Evolutionary conservation across 176 grass and related monocot genomes (phyloP).

Genomic region (Rhynchospora tenuis): DNA sequence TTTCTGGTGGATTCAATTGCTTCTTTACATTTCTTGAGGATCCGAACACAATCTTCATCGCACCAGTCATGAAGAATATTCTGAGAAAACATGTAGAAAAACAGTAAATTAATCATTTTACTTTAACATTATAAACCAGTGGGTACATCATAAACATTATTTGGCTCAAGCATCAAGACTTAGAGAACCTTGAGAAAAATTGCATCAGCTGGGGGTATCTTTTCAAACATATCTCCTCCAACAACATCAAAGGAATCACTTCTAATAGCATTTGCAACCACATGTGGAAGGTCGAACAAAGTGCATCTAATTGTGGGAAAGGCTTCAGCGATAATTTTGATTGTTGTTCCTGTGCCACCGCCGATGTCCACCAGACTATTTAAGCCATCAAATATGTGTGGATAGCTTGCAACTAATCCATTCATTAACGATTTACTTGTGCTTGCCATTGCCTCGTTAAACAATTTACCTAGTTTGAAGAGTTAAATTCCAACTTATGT

Average conservation of each 20-base stretch:
- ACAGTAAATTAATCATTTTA: background rate
- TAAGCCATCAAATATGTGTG: conserved; percentile 2
- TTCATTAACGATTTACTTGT: background rate
- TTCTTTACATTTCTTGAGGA: background rate
- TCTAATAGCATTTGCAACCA: background rate
- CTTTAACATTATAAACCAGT: too few relatives aligned
- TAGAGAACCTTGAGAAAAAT: conserved; percentile 19
- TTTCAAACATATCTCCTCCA: background rate
- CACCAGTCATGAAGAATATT: conserved; percentile 41
- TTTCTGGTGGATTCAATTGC: conserved; percentile 20
- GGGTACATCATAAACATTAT: too few relatives aligned
- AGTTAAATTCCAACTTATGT: too few relatives aligned
- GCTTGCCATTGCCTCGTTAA: conserved; percentile 13
- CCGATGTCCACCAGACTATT: too few relatives aligned
- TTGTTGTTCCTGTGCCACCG: conserved; percentile 17
- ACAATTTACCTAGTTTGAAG: background rate
- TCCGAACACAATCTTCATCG: background rate
- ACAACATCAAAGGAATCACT: conserved; percentile 21
- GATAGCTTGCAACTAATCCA: background rate
- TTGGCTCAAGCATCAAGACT: background rate
- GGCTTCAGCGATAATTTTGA: conserved; percentile 24
- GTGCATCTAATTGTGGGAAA: conserved; percentile 34
- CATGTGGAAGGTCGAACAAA: conserved; percentile 33
- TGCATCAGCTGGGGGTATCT: background rate
- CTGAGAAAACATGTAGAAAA: background rate